Evolutionary conservation across 768 basidiomycete genomes (phyloP).

Genomic region (Naganishia onofrii): DNA sequence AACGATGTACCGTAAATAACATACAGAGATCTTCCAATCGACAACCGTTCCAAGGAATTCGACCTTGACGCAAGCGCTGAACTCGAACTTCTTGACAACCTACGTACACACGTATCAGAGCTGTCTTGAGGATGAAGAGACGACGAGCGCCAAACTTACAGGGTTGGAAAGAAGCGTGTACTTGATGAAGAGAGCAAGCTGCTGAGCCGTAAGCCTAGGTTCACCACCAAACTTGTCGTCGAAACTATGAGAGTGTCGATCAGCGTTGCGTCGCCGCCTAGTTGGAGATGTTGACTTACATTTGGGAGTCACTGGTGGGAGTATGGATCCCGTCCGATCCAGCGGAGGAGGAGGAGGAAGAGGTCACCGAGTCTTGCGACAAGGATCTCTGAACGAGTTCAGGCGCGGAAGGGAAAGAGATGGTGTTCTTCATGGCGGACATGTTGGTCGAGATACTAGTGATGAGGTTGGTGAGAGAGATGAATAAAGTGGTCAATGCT

Average conservation of each 20-base stretch:
- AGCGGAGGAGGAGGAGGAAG: background rate
- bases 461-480: background rate
- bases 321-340: background rate
- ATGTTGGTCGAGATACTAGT: background rate
- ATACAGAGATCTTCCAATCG: background rate
- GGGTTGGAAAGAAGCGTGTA: background rate
- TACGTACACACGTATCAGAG: background rate
- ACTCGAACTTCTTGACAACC: background rate
- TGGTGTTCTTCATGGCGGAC: background rate
- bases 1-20: background rate
- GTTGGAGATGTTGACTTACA: background rate
- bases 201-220: background rate
- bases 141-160: background rate
- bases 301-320: background rate
- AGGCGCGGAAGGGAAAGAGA: background rate
- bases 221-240: slow-evolving; percentile 2
- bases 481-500: too few relatives aligned
- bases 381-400: background rate
- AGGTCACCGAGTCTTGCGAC: background rate
- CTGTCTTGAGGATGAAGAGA: background rate
- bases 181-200: background rate
- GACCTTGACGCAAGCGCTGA: background rate
- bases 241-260: background rate
- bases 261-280: too few relatives aligned
- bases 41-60: background rate